Percentiles rank a stretch among this genome's conserved stretches.
Evolutionary conservation across 2,329 filamentous ascomycete species (phyloP).

Genomic region (Monosporascus sp.): DNA sequence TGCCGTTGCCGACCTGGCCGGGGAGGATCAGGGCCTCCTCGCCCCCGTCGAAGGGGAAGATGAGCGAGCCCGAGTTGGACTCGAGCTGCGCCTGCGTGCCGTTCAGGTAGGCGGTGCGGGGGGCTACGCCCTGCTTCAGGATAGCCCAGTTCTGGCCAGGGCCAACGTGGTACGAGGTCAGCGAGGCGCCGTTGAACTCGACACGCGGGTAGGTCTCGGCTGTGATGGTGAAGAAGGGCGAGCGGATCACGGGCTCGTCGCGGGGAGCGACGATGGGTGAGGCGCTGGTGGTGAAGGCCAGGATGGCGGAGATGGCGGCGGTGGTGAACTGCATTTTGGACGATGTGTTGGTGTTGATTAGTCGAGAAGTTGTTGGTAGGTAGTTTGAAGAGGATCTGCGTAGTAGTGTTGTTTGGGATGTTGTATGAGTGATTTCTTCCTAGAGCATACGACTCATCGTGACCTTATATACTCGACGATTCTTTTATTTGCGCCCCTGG

Average conservation of each 20-base stretch:
- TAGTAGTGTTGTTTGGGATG: too few relatives aligned
- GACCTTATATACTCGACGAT: too few relatives aligned
- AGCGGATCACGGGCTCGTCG: neutral
- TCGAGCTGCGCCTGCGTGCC: conserved; percentile 1
- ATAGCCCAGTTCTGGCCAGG: neutral
- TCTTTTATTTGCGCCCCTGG: too few relatives aligned
- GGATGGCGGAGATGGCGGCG: too few relatives aligned
- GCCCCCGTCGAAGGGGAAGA: conserved; percentile 1
- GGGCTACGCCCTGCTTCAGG: neutral
- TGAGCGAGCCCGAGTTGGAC: neutral
- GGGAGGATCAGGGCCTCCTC: neutral
- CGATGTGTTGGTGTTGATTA: too few relatives aligned
- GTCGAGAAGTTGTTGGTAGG: too few relatives aligned
- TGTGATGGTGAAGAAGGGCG: neutral
- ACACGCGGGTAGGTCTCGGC: neutral
- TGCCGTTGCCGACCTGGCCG: neutral
- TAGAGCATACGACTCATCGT: too few relatives aligned
- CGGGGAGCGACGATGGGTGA: too few relatives aligned
- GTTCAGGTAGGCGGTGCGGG: neutral
- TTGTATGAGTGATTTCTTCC: too few relatives aligned
- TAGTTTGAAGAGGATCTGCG: too few relatives aligned
- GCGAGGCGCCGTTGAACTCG: neutral
- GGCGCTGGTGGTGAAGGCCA: too few relatives aligned
- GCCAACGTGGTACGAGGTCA: neutral
- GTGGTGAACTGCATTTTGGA: too few relatives aligned